Evolutionary conservation across 495 filamentous ascomycete genomes (phyloP), one percentile per base, ranked within the genome.

Genomic region (Friedmanniomyces simplex): DNA sequence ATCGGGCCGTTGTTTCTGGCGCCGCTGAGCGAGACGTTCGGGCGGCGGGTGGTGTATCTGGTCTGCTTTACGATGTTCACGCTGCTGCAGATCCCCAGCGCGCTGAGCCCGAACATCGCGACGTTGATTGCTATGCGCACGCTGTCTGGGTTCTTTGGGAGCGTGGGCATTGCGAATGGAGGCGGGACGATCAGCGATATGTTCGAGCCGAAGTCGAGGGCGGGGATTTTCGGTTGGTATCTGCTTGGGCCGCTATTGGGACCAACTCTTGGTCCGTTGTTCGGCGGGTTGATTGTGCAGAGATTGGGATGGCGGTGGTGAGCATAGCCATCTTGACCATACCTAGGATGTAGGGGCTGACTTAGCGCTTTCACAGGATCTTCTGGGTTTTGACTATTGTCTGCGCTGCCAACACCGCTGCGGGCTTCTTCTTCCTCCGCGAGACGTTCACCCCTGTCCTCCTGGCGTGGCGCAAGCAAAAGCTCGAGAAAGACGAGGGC

Each of bases 101-200:
- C 63, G 21, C 47, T 68, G 13, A 52, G 26, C 18, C 65, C 63
- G 25, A 68, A 68, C 45, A 59, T 66, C 37, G 57, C 39, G 42
- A 62, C 60, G 5, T 53, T 68, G 20, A 61, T 68, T 28, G 66
- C 63, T 16, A 49, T 62, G 21, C 53, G 74, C 22, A 70, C 74
- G 14, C 55, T 78, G 14, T 63, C 66, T 0, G 75, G 66, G 12
- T 64, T 64, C 56, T 65, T 66, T 52, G 66, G 63, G 14, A 73
- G 73, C 52, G 59, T 68, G 6, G 64, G 64, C 1, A 68, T 68
- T 22, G 64, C 66, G 1, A 68, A 66, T 46, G 66, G 66, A 36
- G 65, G 65, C 18, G 65, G 65, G 6, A 66, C 61, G 4, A 64
- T 68, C 26, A 47, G 28, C 18, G 66, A 68, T 52, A 66, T 68